Conservation (phyloP, 352 stramenopile species). For the Globisporangium solare region DNA sequence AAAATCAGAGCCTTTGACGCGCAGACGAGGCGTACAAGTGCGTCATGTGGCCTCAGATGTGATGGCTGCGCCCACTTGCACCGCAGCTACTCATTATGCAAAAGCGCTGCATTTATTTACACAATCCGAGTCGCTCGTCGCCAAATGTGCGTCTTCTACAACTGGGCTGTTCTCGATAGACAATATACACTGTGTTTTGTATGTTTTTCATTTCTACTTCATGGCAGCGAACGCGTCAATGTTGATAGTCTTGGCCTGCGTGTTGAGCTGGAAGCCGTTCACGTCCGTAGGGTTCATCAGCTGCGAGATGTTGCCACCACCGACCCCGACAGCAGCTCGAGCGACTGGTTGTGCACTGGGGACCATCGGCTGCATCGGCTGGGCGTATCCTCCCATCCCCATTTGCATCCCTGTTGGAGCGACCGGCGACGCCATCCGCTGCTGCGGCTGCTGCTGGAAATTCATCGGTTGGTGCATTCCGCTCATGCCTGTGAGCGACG, state of each 20-base stretch:
- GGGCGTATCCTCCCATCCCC: background rate
- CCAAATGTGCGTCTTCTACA: no score
- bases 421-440: slow-evolving; percentile 9
- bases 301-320: slow-evolving; percentile 67
- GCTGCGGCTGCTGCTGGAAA: slow-evolving; percentile 22
- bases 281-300: slow-evolving; percentile 77
- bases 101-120: no score
- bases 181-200: no score
- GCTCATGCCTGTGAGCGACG: slow-evolving; percentile 14
- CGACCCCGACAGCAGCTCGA: background rate
- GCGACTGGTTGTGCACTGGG: background rate
- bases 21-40: no score
- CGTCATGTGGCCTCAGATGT: no score
- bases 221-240: slow-evolving; percentile 78
- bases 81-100: no score
- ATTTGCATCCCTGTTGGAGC: slow-evolving; percentile 6
- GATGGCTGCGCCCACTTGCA: no score
- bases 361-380: slow-evolving; percentile 4
- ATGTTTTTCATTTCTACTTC: slow-evolving; percentile 7
- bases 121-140: no score
- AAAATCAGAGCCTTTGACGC: no score
- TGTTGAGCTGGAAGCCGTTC: slow-evolving; percentile 28
- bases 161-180: no score
- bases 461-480: slow-evolving; percentile 16
- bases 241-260: slow-evolving; percentile 67